Evolutionary conservation across 345 rosid species (phyloP).

Genomic region (Streptanthus diversifolius): DNA sequence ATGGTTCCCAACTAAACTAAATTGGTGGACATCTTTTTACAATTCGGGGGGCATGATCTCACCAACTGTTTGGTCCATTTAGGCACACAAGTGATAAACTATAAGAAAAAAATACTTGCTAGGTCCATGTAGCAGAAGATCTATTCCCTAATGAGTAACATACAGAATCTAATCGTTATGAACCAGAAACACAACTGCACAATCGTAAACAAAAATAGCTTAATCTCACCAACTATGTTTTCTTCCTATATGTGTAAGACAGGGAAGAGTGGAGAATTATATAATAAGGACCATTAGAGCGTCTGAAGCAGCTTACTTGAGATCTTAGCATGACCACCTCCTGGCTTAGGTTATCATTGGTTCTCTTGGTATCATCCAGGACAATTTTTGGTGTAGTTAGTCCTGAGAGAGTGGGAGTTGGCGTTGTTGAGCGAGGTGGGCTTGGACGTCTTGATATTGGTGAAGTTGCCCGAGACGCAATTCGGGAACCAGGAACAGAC

Average conservation of each 20-base stretch:
- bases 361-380: slow-evolving; percentile 72
- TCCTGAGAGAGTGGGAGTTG: slow-evolving; percentile 93
- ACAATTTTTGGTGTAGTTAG: slow-evolving; percentile 70
- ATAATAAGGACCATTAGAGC: neutral
- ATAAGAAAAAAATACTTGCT: too few species aligned
- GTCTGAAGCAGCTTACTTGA: slow-evolving; percentile 51
- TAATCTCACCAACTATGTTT: slow-evolving; percentile 7
- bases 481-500: slow-evolving; percentile 99
- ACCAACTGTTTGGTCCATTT: too few species aligned
- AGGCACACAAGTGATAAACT: too few species aligned
- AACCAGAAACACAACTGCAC: neutral
- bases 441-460: slow-evolving; percentile 93
- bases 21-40: neutral
- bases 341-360: slow-evolving; percentile 73
- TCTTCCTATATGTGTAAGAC: neutral
- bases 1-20: neutral
- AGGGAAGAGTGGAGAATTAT: neutral
- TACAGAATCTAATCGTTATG: neutral
- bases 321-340: slow-evolving; percentile 83
- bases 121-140: neutral
- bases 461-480: slow-evolving; percentile 95
- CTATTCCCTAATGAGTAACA: neutral
- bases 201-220: neutral
- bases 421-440: slow-evolving; percentile 99
- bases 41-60: neutral